Base-by-base conservation (phyloP, 768 basidiomycete genomes). In the Trametes villosa region DNA sequence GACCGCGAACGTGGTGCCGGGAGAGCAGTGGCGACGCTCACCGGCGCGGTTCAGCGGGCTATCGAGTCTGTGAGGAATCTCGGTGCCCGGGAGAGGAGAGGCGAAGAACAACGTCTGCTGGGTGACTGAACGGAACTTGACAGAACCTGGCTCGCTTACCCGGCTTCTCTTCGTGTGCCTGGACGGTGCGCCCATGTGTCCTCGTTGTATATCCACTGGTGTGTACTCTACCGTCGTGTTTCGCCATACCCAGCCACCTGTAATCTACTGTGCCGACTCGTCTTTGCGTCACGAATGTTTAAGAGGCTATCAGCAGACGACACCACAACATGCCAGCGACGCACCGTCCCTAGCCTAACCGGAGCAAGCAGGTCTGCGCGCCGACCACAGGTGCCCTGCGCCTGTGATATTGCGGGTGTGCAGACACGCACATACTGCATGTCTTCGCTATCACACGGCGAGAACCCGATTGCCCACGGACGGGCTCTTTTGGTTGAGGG, bases 81-180 rank as follows among this genome's bases (percentile, higher is more conserved):
- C 42, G 29, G 31, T 17, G 34, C 20, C 2, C 57, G 57, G 56
- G 53, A 59, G 24, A 52, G 50, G 34, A 48, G 31, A 33, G 66
- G 57, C 26, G 66, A 62, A 52, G 60, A 62, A 45, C 54, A 34
- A 13, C 58, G 54, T 6, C 27, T 64, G 38, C 59, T 67, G 2
- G 63, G 29, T 20, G 24, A 33, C 17, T 45, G 54, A 46, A 34
- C 44, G 29, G 49, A 29, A 13, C 15, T n/a, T n/a, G n/a, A 38
- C 15, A 38, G 4, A 15, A 18, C 13, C 44, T 26, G 27, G 22
- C 4, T 20, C 17, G 29, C 46, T 17, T 17, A 29, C 27, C 8
- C 2, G 34, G 27, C 41, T 24, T 20, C 31, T 46, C 31, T 38
- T 59, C 30, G 40, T n/a, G 57, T 59, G 30, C 57, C 57, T 58